phyloP scores from a whole-genome alignment of 2,329 filamentous ascomycete genomes.

The Colletotrichum scovillei region DNA sequence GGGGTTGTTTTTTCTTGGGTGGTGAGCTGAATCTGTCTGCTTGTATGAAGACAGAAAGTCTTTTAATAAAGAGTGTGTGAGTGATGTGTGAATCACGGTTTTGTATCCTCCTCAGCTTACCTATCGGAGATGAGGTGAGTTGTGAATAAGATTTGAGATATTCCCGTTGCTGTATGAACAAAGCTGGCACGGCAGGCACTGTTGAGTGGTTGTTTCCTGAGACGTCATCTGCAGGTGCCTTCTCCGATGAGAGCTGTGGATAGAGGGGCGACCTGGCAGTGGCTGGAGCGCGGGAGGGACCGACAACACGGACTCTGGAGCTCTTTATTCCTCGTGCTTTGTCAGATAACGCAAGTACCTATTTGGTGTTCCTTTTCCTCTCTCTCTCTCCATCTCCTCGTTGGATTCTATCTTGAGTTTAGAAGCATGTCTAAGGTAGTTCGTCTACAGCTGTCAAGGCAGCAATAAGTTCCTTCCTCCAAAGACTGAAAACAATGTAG shows the following conservation, averaged over 20 bases:
- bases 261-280: constrained; percentile 10
- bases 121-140: not conserved
- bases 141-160: not conserved
- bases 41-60: not conserved
- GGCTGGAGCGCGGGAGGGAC: constrained; percentile 23
- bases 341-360: not conserved
- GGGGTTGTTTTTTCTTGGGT: constrained; percentile 34
- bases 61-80: not conserved
- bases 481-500: not conserved
- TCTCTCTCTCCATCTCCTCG: not conserved
- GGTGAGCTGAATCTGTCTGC: not conserved
- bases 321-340: not conserved
- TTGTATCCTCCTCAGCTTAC: not conserved
- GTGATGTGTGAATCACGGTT: not conserved
- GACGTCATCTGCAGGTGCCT: constrained; percentile 35
- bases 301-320: constrained; percentile 1
- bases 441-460: not conserved
- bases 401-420: not conserved
- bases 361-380: not conserved
- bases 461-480: not conserved
- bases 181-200: not conserved
- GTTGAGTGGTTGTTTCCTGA: constrained; percentile 28
- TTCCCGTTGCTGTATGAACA: not conserved
- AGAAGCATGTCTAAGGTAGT: not conserved
- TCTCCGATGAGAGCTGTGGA: constrained; percentile 2